Percentiles rank a stretch among this genome's conserved stretches.
Conservation (phyloP, 2,329 filamentous ascomycete genomes). For the Aspergillus japonicus region DNA sequence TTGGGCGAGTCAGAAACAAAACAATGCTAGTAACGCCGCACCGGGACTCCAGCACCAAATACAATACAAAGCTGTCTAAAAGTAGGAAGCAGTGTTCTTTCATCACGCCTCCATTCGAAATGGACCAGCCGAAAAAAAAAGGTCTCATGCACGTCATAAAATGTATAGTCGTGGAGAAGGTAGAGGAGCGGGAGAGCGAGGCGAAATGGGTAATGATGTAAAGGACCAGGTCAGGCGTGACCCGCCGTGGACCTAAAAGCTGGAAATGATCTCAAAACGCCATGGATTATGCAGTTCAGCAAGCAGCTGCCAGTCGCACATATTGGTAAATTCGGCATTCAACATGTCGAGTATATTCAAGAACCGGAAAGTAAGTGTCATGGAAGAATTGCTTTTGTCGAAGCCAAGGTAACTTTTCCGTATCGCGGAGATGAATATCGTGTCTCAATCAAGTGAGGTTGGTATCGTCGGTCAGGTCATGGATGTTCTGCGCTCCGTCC, state of each 20-base stretch:
- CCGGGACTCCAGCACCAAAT: conserved; percentile 5
- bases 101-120: conserved; percentile 6
- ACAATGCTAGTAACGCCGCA: neutral
- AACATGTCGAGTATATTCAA: conserved; percentile 5
- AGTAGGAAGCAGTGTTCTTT: conserved; percentile 1
- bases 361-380: conserved; percentile 3
- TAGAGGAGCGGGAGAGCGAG: conserved; percentile 6
- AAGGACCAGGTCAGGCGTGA: conserved; percentile 16
- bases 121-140: conserved; percentile 16
- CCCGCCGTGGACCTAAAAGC: conserved; percentile 34
- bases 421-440: neutral
- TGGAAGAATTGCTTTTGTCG: conserved; percentile 4
- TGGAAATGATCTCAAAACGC: conserved; percentile 34
- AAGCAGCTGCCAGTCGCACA: conserved; percentile 12
- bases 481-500: neutral
- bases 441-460: neutral
- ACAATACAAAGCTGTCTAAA: conserved; percentile 7
- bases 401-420: conserved; percentile 8
- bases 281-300: conserved; percentile 30
- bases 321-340: neutral
- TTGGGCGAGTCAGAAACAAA: neutral
- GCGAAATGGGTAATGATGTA: conserved; percentile 11
- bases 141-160: conserved; percentile 14
- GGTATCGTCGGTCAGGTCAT: neutral
- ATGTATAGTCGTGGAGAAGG: conserved; percentile 5